Conservation (phyloP, 768 basidiomycete genomes). For the Mycena leptocephala region DNA sequence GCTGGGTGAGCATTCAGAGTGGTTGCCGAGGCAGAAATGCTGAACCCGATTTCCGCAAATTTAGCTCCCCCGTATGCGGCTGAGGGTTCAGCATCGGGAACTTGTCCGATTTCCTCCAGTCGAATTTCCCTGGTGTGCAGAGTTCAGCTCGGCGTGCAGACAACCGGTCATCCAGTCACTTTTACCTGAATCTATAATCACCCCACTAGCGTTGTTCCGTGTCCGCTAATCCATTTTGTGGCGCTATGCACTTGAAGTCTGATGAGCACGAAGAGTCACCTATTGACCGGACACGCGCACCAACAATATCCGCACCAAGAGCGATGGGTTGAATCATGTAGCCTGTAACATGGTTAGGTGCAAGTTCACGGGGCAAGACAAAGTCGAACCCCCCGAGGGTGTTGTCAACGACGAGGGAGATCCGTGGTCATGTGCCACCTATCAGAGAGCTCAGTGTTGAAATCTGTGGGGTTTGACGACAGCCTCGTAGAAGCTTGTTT, state of each 20-base stretch:
- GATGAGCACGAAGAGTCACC: not conserved
- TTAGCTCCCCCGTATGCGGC: constrained; percentile 71
- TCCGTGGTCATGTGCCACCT: constrained; percentile 74
- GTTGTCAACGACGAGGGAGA: constrained; percentile 77
- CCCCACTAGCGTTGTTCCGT: constrained; percentile 74
- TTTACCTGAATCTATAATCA: constrained; percentile 69
- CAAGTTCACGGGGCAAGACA: not conserved
- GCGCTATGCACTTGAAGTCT: constrained; percentile 65
- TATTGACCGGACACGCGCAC: not conserved
- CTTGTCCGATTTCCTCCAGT: constrained; percentile 63
- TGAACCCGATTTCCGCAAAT: constrained; percentile 66
- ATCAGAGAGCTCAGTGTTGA: not conserved
- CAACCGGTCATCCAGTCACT: constrained; percentile 12
- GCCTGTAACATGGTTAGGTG: not conserved
- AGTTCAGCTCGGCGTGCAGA: not conserved
- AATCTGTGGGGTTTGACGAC: too few relatives aligned
- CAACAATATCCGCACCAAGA: not conserved
- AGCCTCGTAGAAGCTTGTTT: too few relatives aligned
- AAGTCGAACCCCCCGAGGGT: constrained; percentile 72
- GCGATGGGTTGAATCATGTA: not conserved
- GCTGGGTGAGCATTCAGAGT: too few relatives aligned
- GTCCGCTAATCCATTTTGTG: constrained; percentile 76
- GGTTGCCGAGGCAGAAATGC: too few relatives aligned
- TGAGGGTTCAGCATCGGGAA: constrained; percentile 72
- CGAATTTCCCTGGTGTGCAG: constrained; percentile 63